Evolutionary conservation across 2,329 filamentous ascomycete genomes (phyloP).

Genomic region (Arachnopeziza araneosa): DNA sequence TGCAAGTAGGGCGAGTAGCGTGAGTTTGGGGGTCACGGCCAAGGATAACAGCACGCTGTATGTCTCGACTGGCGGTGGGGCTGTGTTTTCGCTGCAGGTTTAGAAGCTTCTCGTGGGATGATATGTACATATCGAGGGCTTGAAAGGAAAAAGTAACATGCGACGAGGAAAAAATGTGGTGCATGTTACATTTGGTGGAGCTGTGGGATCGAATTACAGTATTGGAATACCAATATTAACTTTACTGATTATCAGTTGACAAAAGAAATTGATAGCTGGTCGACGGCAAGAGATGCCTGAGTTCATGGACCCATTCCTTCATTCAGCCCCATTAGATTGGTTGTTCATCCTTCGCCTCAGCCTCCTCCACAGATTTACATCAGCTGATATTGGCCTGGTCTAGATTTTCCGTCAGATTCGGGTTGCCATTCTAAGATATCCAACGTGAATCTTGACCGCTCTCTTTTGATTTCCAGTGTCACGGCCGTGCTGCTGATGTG

Average conservation of each 20-base stretch:
- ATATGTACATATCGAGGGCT: no score
- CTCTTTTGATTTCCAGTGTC: no score
- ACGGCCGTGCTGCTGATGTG: no score
- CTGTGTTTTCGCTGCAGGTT: not conserved
- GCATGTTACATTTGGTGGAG: no score
- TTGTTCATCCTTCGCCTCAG: no score
- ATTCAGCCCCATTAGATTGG: not conserved
- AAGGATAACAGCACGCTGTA: conserved; percentile 1
- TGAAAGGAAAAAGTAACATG: not conserved
- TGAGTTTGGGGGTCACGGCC: not conserved
- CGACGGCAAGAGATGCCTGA: not conserved
- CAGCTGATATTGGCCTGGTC: no score
- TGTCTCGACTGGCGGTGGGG: not conserved
- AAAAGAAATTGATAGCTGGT: not conserved
- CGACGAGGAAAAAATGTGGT: no score
- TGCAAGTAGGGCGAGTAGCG: not conserved
- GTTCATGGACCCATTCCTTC: not conserved
- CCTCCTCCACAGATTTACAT: no score
- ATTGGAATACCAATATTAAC: not conserved
- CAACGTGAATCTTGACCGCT: no score
- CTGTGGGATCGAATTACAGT: not conserved
- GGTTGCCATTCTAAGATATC: no score
- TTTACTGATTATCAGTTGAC: not conserved
- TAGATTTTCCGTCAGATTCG: no score
- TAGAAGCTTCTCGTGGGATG: no score